A percentile compares a stretch with the other conserved stretches of the same genome.
phyloP scores from a whole-genome alignment of 352 stramenopile species.

The Pythium rishiriense region DNA sequence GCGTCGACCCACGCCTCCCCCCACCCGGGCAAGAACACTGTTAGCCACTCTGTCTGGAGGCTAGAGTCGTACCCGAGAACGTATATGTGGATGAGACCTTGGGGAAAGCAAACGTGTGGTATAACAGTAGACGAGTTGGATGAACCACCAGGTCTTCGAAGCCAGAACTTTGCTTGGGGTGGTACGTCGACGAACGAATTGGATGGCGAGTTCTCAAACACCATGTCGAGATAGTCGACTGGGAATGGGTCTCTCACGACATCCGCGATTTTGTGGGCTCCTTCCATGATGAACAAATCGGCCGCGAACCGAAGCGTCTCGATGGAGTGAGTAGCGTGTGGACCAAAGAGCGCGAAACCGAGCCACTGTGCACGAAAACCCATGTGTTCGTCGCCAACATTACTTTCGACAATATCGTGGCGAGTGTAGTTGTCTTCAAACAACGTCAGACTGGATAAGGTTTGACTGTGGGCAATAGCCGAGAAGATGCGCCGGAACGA shows the following conservation, averaged over 20 bases:
- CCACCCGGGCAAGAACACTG: conserved; percentile 1
- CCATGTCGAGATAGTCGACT: neutral
- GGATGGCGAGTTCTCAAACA: neutral
- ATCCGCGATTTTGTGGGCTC: neutral
- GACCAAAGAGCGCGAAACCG: neutral
- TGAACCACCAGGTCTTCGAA: neutral
- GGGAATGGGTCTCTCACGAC: neutral
- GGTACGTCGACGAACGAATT: neutral
- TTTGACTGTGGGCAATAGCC: neutral
- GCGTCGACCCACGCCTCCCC: conserved; percentile 5
- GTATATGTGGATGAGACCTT: neutral
- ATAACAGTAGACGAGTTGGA: neutral
- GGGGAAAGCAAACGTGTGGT: neutral
- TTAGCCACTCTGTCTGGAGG: neutral
- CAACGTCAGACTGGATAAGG: neutral
- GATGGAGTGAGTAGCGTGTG: neutral
- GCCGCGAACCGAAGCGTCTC: neutral
- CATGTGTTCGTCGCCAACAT: neutral
- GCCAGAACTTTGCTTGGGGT: neutral
- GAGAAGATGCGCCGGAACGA: conserved; percentile 1
- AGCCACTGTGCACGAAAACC: neutral
- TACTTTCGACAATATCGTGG: neutral
- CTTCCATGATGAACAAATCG: neutral
- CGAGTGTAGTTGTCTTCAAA: neutral
- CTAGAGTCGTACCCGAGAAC: neutral